phyloP scores from a whole-genome alignment of 2,329 filamentous ascomycete species.

The Pyricularia sp. region DNA sequence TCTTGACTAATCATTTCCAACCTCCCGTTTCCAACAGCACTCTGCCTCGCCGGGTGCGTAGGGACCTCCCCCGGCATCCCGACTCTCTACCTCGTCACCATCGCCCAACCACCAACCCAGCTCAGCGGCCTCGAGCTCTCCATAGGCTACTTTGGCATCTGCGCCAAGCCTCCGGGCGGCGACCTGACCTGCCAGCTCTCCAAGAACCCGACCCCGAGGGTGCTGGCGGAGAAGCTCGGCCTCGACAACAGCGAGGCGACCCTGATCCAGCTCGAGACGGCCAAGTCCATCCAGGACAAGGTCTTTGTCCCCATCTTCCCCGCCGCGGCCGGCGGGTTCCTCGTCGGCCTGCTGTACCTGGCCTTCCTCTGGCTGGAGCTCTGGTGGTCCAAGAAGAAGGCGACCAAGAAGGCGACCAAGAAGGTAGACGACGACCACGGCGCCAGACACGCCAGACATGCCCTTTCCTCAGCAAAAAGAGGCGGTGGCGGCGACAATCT shows the following conservation, averaged over 20 bases:
- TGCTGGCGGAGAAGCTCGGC: neutral
- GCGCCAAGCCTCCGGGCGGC: neutral
- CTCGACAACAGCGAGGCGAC: neutral
- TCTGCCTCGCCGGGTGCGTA: conserved; percentile 1
- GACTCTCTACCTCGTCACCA: neutral
- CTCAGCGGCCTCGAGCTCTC: neutral
- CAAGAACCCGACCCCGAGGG: neutral
- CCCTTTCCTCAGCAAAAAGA: neutral
- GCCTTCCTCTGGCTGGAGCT: neutral
- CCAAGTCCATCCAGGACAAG: neutral
- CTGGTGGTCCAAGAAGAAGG: neutral
- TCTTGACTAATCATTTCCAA: neutral
- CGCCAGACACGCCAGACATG: too few relatives aligned
- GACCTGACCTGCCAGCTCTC: neutral
- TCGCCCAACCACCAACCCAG: neutral
- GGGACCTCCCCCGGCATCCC: conserved; percentile 4
- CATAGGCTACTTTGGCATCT: conserved; percentile 4
- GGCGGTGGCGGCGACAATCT: too few relatives aligned
- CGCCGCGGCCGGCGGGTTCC: conserved; percentile 6
- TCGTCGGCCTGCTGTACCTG: conserved; percentile 6
- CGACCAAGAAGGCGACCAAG: neutral
- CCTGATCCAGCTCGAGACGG: neutral
- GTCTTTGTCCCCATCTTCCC: neutral
- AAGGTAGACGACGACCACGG: neutral
- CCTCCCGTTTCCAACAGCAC: neutral